Base-by-base conservation (phyloP, 73 alveolate genomes). In the Tetrahymena borealis region DNA sequence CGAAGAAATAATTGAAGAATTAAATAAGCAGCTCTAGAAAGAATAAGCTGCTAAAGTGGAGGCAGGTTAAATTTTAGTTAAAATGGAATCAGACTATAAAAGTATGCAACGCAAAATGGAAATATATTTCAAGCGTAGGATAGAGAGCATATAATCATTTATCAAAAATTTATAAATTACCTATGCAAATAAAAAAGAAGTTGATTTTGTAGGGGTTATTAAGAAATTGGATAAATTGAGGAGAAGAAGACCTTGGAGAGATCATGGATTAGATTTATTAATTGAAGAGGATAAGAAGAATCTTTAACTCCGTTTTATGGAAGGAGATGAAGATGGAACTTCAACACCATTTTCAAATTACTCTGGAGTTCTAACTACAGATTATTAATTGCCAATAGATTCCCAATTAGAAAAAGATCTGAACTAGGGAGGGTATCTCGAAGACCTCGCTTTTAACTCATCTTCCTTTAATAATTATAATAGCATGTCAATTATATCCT, bases 241-340 rank as follows among this genome's bases (percentile, higher is more conserved):
- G 31, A 60, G 85, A 60, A 18, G 85, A 60, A 60, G 85, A 20
- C 85, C 85, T 60, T 60, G 85, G 85, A 60, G 85, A 60, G 85
- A 60, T 60, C 85, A 60, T 60, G 85, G 38, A 10, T n/a, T 60
- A 60, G 85, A 60, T 60, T 60, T 60, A 9, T n/a, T 60, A 60
- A 24, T 60, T 24, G 33, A 60, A 9, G 85, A 60, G 13, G 85
- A 60, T n/a, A 20, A 60, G 28, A 60, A 60, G 28, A 60, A 60
- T 60, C 28, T 60, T 24, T 60, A 60, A n/a, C 28, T 60, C 6
- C 85, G 85, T 6, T 60, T 60, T n/a, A 18, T 60, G 3, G 85
- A 60, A 60, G 85, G 85, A 60, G 85, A n/a, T 60, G 85, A 60
- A 60, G 85, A 60, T 60, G 85, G 85, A 4, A 60, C 85, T 60